These are phyloP conservation scores for Chalara sp. DNA, from an alignment of 2,329 filamentous ascomycete species.

Conservation along the genomic window DNA sequence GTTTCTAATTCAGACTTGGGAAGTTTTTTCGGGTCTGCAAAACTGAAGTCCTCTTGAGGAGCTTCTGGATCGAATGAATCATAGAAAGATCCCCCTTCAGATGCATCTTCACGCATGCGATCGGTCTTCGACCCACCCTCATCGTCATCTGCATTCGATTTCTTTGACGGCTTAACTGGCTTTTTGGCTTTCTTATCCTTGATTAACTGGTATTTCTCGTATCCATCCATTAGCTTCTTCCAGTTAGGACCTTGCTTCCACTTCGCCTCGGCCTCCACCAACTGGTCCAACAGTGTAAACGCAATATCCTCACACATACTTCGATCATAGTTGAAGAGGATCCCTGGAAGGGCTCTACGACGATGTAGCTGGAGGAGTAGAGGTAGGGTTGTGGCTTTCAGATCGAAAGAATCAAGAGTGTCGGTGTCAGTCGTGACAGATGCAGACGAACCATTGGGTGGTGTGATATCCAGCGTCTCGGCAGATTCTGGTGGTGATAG, in stretches of 20 bases:
- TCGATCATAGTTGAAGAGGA: constrained; percentile 74
- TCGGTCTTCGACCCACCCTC: constrained; percentile 49
- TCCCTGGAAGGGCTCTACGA: constrained; percentile 61
- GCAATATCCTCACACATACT: constrained; percentile 55
- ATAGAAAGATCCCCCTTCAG: constrained; percentile 47
- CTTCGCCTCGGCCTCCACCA: constrained; percentile 45
- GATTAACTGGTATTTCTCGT: constrained; percentile 47
- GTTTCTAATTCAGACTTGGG: constrained; percentile 50
- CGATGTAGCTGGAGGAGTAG: constrained; percentile 54
- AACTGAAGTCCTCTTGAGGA: constrained; percentile 57
- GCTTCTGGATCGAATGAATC: constrained; percentile 61
- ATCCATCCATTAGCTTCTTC: constrained; percentile 52
- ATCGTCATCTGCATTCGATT: constrained; percentile 39
- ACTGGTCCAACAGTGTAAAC: constrained; percentile 39
- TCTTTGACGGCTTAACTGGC: constrained; percentile 32
- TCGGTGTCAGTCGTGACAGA: constrained; percentile 13
- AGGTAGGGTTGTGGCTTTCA: constrained; percentile 43
- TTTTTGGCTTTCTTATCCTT: constrained; percentile 38
- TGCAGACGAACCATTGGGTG: constrained; percentile 5
- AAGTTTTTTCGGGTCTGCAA: constrained; percentile 56
- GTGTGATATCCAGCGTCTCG: constrained; percentile 3
- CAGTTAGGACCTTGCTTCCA: constrained; percentile 55
- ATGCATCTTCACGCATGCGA: constrained; percentile 47
- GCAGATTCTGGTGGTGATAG: constrained; percentile 26
- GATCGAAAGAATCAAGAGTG: constrained; percentile 22